A percentile compares a stretch with the other conserved stretches of the same genome.
These are phyloP conservation scores for Rhynchospora breviuscula DNA, from an alignment of 176 grass and related monocot species.

Conservation along the genomic window DNA sequence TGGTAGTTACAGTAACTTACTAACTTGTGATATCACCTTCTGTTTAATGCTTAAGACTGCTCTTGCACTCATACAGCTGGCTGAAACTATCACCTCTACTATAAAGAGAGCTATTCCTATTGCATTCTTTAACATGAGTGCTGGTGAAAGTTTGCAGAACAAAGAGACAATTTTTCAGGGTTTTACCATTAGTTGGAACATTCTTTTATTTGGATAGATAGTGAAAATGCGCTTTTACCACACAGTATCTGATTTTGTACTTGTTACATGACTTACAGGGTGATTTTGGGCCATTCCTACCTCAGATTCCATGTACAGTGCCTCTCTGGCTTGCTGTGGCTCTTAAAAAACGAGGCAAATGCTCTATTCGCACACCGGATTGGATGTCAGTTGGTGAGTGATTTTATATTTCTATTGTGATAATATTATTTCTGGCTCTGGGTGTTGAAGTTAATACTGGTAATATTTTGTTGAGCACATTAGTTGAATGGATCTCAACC, in stretches of 20 bases:
- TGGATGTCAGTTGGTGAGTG: slow-evolving; percentile 84
- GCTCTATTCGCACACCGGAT: slow-evolving; percentile 48
- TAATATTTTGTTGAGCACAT: background rate
- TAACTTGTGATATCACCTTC: background rate
- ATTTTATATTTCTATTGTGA: background rate
- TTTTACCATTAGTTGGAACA: background rate
- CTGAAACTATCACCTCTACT: background rate
- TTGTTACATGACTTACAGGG: slow-evolving; percentile 29
- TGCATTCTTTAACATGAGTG: background rate
- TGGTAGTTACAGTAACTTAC: background rate
- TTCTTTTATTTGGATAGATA: background rate
- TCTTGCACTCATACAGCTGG: background rate
- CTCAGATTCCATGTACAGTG: slow-evolving; percentile 66
- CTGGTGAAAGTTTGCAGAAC: background rate
- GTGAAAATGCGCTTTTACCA: background rate
- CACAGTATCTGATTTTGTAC: background rate
- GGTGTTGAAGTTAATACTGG: background rate
- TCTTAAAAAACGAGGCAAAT: slow-evolving; percentile 69
- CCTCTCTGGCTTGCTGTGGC: slow-evolving; percentile 72
- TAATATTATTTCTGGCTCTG: background rate
- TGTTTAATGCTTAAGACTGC: background rate
- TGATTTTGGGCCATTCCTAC: slow-evolving; percentile 75
- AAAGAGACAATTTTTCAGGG: background rate
- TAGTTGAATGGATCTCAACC: background rate
- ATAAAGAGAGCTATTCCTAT: background rate